Conservation (phyloP, 1,284 basidiomycete genomes). For the Wallemia ichthyophaga region DNA sequence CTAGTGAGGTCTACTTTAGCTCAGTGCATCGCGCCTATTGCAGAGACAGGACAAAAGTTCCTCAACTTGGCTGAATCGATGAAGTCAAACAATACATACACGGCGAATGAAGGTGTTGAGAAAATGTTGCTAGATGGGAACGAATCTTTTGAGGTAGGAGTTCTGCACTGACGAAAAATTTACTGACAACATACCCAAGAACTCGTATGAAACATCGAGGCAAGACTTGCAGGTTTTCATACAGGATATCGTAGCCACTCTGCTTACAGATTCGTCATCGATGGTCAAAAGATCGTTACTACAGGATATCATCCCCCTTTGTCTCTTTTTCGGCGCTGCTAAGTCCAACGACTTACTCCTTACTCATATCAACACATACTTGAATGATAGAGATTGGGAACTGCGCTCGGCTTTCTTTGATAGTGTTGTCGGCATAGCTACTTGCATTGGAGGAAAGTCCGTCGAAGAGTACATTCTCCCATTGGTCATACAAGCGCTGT, state of each 20-base stretch:
- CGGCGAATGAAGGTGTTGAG: constrained; percentile 33
- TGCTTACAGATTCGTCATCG: constrained; percentile 23
- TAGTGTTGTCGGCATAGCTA: constrained; percentile 75
- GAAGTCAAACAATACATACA: constrained; percentile 46
- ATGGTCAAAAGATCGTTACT: constrained; percentile 27
- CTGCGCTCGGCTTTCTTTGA: constrained; percentile 78
- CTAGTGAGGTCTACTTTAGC: constrained; percentile 74
- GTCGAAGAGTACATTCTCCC: constrained; percentile 74
- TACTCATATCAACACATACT: constrained; percentile 92
- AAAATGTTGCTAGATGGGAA: constrained; percentile 45
- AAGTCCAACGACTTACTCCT: constrained; percentile 81
- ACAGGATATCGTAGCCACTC: constrained; percentile 57
- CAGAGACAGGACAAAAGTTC: constrained; percentile 52
- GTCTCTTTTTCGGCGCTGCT: constrained; percentile 70
- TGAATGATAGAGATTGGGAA: constrained; percentile 84
- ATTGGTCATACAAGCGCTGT: constrained; percentile 68
- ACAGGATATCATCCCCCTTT: constrained; percentile 52
- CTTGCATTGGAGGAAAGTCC: constrained; percentile 58
- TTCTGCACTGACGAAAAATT: constrained; percentile 1
- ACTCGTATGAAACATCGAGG: constrained; percentile 59
- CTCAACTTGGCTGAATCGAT: constrained; percentile 76
- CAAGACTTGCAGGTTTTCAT: constrained; percentile 57
- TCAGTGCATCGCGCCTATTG: constrained; percentile 51
- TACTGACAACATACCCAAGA: constrained; percentile 19
- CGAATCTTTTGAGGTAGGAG: constrained; percentile 17